Evolutionary conservation across 305 asterid species (phyloP).

Genomic region (Solanum hybrid): DNA sequence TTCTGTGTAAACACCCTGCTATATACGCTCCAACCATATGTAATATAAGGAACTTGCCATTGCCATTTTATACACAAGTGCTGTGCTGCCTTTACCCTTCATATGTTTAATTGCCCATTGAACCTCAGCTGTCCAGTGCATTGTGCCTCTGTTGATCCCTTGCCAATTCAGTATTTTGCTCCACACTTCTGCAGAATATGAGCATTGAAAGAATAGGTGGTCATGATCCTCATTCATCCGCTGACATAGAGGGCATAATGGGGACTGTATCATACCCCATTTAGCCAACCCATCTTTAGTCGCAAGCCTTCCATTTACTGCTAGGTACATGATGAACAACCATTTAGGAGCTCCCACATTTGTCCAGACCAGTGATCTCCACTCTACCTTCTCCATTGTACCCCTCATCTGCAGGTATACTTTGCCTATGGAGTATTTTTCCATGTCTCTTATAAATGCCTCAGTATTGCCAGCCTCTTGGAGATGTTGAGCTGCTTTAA

Average conservation of each 20-base stretch:
- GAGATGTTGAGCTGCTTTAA: not conserved
- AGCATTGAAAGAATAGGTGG: not conserved
- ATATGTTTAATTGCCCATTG: not conserved
- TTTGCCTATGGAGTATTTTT: not conserved
- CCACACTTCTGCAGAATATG: not conserved
- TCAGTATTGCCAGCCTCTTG: not conserved
- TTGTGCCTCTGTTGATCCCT: not conserved
- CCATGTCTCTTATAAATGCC: not conserved
- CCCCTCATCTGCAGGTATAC: not conserved
- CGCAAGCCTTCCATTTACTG: not conserved
- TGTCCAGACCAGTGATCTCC: not conserved
- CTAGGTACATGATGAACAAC: not conserved
- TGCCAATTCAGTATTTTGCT: not conserved
- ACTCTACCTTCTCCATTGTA: not conserved
- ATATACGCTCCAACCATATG: not conserved
- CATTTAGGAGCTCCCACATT: not conserved
- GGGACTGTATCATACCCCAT: not conserved
- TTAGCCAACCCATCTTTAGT: not conserved
- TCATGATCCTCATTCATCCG: not conserved
- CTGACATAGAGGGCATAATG: not conserved
- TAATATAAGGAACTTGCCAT: not conserved
- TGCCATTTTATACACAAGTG: not conserved
- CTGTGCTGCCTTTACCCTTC: not conserved
- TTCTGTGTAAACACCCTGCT: not conserved
- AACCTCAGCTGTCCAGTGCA: not conserved